Conservation (phyloP, 208 protist species). For the Lotmaria passim region DNA sequence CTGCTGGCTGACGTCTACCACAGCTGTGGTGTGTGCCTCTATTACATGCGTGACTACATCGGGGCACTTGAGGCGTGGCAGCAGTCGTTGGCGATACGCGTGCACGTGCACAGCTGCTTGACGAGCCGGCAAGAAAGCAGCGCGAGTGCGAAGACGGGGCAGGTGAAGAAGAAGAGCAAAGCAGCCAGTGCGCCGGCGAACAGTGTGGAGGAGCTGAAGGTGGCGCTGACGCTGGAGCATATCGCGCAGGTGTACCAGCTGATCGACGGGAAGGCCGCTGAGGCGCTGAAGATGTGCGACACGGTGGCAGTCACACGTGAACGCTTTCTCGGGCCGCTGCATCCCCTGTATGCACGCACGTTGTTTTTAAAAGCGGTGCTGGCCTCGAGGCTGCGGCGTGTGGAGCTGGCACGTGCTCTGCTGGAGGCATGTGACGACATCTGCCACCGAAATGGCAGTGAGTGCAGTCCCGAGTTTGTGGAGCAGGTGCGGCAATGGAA, state of each 20-base stretch:
- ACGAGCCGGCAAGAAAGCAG: background rate
- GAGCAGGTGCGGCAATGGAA: slow-evolving; percentile 12
- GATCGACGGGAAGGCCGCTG: slow-evolving; percentile 11
- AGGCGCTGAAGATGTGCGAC: slow-evolving; percentile 54
- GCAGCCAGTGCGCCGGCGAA: background rate
- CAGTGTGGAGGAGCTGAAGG: slow-evolving; percentile 49
- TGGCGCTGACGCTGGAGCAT: slow-evolving; percentile 72
- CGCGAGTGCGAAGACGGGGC: background rate
- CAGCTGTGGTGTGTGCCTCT: slow-evolving; percentile 62
- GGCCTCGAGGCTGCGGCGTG: slow-evolving; percentile 45
- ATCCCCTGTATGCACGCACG: slow-evolving; percentile 46
- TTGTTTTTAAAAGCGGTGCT: slow-evolving; percentile 36
- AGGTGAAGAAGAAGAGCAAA: background rate
- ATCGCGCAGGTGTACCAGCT: slow-evolving; percentile 62
- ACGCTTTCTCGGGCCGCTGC: slow-evolving; percentile 43
- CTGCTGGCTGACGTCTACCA: slow-evolving; percentile 69
- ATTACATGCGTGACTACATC: slow-evolving; percentile 27
- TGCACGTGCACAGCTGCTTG: slow-evolving; percentile 8
- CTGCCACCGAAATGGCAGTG: background rate
- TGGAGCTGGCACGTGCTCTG: slow-evolving; percentile 20
- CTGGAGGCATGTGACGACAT: slow-evolving; percentile 13
- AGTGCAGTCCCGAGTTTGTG: background rate
- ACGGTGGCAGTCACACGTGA: slow-evolving; percentile 46
- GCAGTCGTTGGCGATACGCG: slow-evolving; percentile 31
- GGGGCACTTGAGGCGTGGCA: slow-evolving; percentile 33